Evolutionary conservation across 441 rosid species (phyloP).

Genomic region (Corymbia citriodora): DNA sequence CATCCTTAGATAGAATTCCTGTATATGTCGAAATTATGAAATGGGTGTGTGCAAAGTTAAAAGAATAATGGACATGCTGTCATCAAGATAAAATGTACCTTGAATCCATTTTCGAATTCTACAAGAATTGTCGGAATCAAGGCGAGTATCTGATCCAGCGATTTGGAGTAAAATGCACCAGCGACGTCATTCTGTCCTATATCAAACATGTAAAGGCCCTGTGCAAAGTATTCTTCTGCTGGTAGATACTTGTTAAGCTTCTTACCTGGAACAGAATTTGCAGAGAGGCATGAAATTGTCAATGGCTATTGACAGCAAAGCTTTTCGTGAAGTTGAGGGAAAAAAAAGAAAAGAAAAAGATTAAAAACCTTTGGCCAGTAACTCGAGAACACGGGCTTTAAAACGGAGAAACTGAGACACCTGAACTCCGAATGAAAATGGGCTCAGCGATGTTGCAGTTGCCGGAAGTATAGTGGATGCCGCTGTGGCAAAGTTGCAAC

Average conservation of each 20-base stretch:
- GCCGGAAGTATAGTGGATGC: constrained; percentile 81
- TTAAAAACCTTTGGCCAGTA: constrained; percentile 45
- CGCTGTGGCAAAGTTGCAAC: constrained; percentile 94
- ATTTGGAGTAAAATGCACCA: constrained; percentile 86
- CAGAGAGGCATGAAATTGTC: background rate
- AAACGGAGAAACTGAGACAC: constrained; percentile 78
- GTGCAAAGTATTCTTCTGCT: constrained; percentile 48
- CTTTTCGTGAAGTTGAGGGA: background rate
- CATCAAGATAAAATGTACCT: constrained; percentile 34
- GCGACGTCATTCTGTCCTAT: constrained; percentile 97
- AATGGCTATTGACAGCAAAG: background rate
- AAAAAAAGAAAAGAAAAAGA: background rate
- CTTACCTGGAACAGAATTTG: constrained; percentile 35
- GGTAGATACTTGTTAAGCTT: constrained; percentile 55
- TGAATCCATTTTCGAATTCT: constrained; percentile 70
- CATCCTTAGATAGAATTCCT: background rate
- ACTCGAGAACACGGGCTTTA: constrained; percentile 63
- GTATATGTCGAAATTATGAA: background rate
- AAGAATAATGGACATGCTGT: background rate
- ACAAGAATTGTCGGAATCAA: constrained; percentile 56
- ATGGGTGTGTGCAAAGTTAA: background rate
- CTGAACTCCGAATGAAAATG: constrained; percentile 77
- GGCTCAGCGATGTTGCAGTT: constrained; percentile 63
- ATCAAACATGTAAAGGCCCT: constrained; percentile 88
- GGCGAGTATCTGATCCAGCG: constrained; percentile 76